Evolutionary conservation across 257 asterid genomes (phyloP).

Genomic region (Solanum virginianum): DNA sequence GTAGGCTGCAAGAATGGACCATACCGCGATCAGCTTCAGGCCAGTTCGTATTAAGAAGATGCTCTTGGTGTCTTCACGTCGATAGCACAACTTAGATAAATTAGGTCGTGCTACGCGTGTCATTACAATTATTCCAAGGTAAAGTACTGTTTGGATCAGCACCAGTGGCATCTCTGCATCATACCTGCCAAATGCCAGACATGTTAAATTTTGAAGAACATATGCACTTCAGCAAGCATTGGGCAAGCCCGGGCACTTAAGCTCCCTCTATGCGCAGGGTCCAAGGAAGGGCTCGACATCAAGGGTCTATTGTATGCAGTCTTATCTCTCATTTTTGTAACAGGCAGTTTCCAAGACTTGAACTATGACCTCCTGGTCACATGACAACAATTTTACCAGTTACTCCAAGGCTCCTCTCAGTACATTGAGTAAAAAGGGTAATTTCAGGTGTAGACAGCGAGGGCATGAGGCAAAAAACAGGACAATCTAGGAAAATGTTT

Average conservation of each 20-base stretch:
- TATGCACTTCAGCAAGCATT: neutral
- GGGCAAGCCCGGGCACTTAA: too few species aligned
- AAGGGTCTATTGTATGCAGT: too few species aligned
- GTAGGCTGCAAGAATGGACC: conserved; percentile 67
- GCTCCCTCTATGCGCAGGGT: too few species aligned
- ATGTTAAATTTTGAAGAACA: neutral
- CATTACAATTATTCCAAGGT: conserved; percentile 49
- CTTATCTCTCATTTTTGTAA: too few species aligned
- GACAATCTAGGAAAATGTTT: neutral
- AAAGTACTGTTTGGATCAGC: conserved; percentile 38
- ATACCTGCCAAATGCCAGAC: conserved; percentile 31
- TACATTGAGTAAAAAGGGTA: neutral
- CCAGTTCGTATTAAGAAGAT: conserved; percentile 41
- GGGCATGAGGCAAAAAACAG: neutral
- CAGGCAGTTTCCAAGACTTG: too few species aligned
- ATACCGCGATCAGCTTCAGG: conserved; percentile 53
- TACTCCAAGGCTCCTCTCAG: neutral
- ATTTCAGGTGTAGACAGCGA: neutral
- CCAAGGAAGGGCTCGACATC: too few species aligned
- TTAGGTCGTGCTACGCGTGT: conserved; percentile 72
- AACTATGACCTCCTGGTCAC: too few species aligned
- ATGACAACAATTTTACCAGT: too few species aligned
- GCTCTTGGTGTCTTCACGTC: conserved; percentile 46
- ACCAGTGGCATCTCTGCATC: conserved; percentile 55
- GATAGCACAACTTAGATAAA: conserved; percentile 60